Percentiles rank a stretch among this genome's conserved stretches.
These are phyloP conservation scores for Alternaria sp. DNA, from an alignment of 2,329 filamentous ascomycete genomes.

Conservation along the genomic window DNA sequence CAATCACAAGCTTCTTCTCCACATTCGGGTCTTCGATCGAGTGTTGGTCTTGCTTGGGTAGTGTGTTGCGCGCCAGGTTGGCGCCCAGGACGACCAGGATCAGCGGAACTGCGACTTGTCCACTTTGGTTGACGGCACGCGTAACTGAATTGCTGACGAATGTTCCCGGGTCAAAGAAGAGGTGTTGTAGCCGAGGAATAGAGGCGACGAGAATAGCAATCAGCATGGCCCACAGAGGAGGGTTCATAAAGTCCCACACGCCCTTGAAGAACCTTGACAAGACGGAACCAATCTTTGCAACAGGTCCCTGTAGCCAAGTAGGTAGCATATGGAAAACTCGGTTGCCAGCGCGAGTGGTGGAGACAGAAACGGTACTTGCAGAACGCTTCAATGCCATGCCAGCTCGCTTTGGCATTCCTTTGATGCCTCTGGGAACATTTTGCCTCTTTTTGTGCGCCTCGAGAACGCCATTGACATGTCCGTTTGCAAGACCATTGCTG, in stretches of 20 bases:
- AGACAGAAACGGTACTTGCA: slow-evolving; percentile 33
- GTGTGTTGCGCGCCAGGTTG: slow-evolving; percentile 90
- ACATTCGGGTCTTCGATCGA: slow-evolving; percentile 74
- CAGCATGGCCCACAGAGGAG: slow-evolving; percentile 96
- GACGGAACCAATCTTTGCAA: slow-evolving; percentile 56
- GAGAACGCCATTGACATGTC: slow-evolving; percentile 47
- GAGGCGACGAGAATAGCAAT: slow-evolving; percentile 89
- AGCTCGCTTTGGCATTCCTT: slow-evolving; percentile 46
- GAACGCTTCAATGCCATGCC: slow-evolving; percentile 31
- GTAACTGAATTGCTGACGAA: slow-evolving; percentile 95
- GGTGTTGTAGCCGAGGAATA: slow-evolving; percentile 77
- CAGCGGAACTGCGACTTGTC: slow-evolving; percentile 89
- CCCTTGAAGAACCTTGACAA: slow-evolving; percentile 67
- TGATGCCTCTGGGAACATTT: slow-evolving; percentile 44
- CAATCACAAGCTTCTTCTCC: slow-evolving; percentile 81
- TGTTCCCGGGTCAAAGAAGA: slow-evolving; percentile 89
- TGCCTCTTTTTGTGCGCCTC: slow-evolving; percentile 31
- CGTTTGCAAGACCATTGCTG: slow-evolving; percentile 50
- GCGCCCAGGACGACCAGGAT: slow-evolving; percentile 95
- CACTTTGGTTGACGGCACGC: slow-evolving; percentile 82
- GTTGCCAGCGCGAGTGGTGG: slow-evolving; percentile 44
- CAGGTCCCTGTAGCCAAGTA: slow-evolving; percentile 59
- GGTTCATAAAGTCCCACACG: slow-evolving; percentile 96
- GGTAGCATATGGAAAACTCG: slow-evolving; percentile 62
- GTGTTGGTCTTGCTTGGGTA: slow-evolving; percentile 70